These are phyloP conservation scores for Hanseniaspora gamundiae DNA, from an alignment of 1,139 yeast species.

Conservation along the genomic window DNA sequence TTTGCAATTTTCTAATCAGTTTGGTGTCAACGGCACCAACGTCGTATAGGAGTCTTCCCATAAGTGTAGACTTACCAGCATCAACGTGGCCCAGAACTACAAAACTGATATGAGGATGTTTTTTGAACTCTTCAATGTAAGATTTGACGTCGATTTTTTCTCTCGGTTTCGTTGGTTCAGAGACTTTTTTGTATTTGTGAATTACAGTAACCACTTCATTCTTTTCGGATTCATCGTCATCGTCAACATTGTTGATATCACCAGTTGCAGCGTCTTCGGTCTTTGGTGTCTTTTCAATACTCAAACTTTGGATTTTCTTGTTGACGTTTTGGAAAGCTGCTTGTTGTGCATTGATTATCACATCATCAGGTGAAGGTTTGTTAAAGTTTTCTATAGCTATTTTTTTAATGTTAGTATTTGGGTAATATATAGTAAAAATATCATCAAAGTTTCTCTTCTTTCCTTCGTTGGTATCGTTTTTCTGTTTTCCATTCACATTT, in stretches of 20 bases:
- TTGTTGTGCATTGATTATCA: conserved; percentile 48
- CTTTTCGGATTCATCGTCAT: conserved; percentile 4
- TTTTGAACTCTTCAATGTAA: conserved; percentile 28
- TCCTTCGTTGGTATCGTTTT: not conserved
- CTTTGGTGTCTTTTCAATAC: not conserved
- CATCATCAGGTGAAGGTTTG: conserved; percentile 78
- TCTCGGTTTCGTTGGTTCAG: conserved; percentile 26
- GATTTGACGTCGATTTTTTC: conserved; percentile 23
- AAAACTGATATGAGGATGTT: conserved; percentile 53
- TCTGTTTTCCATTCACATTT: not conserved
- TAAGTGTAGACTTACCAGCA: conserved; percentile 91
- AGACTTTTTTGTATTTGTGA: conserved; percentile 16
- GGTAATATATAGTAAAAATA: conserved; percentile 9
- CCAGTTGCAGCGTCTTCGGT: no score
- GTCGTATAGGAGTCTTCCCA: conserved; percentile 81
- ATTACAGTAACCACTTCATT: conserved; percentile 8
- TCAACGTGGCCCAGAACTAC: conserved; percentile 96
- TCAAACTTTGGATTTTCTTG: conserved; percentile 11
- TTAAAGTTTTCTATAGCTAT: conserved; percentile 46
- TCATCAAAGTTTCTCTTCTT: not conserved
- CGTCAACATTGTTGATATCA: no score
- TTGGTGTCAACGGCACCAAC: conserved; percentile 69
- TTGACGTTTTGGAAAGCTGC: conserved; percentile 33
- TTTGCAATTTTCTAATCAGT: conserved; percentile 61
- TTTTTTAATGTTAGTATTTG: conserved; percentile 21